Conservation (phyloP, 2,329 filamentous ascomycete genomes). For the Madurella mycetomatis region DNA sequence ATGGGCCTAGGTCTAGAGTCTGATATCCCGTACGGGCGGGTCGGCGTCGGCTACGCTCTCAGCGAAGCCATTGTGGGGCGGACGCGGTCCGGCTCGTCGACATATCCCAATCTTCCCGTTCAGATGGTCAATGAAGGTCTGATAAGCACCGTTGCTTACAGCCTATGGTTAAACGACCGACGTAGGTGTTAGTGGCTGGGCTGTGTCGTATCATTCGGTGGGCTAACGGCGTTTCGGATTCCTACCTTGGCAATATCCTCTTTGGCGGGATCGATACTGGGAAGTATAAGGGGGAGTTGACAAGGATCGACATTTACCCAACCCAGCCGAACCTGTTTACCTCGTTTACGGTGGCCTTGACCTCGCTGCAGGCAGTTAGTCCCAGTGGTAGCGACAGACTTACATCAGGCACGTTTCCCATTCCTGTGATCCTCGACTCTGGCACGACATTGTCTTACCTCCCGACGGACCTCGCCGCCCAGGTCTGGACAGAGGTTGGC, state of each 20-base stretch:
- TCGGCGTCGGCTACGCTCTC: constrained; percentile 56
- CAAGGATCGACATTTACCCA: constrained; percentile 55
- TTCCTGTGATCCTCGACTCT: constrained; percentile 67
- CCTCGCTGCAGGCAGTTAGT: constrained; percentile 44
- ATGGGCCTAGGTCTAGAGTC: constrained; percentile 56
- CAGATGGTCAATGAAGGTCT: constrained; percentile 58
- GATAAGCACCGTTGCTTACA: constrained; percentile 66
- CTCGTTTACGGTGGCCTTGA: constrained; percentile 47
- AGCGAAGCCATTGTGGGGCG: constrained; percentile 47
- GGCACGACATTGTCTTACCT: constrained; percentile 70
- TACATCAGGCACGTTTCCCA: constrained; percentile 39
- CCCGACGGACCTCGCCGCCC: constrained; percentile 53
- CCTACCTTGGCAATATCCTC: constrained; percentile 65
- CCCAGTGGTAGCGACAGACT: constrained; percentile 46
- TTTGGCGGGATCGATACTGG: constrained; percentile 77
- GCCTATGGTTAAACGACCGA: constrained; percentile 61
- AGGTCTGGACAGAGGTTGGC: constrained; percentile 53
- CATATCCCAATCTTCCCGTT: constrained; percentile 59
- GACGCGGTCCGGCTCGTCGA: constrained; percentile 24
- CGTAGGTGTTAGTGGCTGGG: constrained; percentile 21
- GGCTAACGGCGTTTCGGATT: constrained; percentile 29
- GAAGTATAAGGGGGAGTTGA: constrained; percentile 64
- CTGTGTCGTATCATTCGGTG: not conserved
- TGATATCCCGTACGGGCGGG: constrained; percentile 52
- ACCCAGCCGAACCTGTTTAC: constrained; percentile 35